Evolutionary conservation across 192 early-diverging fungal species (phyloP).

Genomic region (Rhizophagus sp.): DNA sequence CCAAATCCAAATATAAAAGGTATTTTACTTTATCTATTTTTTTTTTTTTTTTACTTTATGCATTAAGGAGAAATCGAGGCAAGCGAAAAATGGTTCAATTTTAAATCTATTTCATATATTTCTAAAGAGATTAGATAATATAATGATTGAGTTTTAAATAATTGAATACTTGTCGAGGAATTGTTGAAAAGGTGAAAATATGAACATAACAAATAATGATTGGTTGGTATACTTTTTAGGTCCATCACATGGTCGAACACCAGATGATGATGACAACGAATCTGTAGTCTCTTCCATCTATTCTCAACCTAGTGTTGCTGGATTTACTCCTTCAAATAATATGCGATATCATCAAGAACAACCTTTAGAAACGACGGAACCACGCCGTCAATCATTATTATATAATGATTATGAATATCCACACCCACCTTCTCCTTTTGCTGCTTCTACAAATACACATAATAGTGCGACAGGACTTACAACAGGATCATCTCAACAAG

Average conservation of each 20-base stretch:
- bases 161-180: background rate
- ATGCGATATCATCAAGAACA: background rate
- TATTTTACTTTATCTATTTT: background rate
- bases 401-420: background rate
- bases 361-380: background rate
- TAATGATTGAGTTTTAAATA: too few species aligned
- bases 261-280: background rate
- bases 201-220: background rate
- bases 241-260: background rate
- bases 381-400: background rate
- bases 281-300: conserved; percentile 1
- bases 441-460: background rate
- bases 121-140: background rate
- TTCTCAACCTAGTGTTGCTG: background rate
- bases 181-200: background rate
- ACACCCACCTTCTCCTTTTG: background rate
- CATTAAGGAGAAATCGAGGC: background rate
- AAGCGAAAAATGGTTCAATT: background rate
- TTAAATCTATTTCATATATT: background rate
- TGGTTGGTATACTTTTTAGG: background rate
- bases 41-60: background rate
- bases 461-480: background rate
- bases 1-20: background rate
- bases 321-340: background rate
- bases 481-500: background rate